Evolutionary conservation across 805 yeast genomes (phyloP).

Genomic region (Scheffersomyces stipitis): DNA sequence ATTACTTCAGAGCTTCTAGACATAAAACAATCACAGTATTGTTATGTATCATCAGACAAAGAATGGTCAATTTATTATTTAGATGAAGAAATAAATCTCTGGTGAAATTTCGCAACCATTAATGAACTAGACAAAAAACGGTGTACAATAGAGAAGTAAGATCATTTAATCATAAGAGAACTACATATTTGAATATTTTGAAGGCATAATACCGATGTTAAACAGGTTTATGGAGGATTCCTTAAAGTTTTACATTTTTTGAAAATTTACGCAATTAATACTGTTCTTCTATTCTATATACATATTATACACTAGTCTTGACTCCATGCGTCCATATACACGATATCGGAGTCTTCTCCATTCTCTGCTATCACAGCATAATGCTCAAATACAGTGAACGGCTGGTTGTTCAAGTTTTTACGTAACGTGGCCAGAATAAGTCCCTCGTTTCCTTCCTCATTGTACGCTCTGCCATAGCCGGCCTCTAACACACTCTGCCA

Average conservation of each 20-base stretch:
- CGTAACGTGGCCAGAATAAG: slow-evolving; percentile 7
- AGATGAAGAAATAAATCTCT: too few species aligned
- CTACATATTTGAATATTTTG: too few species aligned
- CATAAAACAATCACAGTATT: too few species aligned
- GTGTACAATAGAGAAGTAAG: too few species aligned
- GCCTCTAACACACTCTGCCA: slow-evolving; percentile 79
- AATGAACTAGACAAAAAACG: too few species aligned
- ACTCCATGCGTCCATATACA: slow-evolving; percentile 51
- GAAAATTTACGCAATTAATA: not conserved
- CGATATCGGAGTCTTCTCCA: slow-evolving; percentile 36
- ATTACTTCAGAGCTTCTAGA: too few species aligned
- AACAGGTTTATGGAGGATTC: not conserved
- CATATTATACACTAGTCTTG: slow-evolving; percentile 12
- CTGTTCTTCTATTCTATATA: not conserved
- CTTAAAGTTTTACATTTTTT: not conserved
- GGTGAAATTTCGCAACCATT: too few species aligned
- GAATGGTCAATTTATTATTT: too few species aligned
- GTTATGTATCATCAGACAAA: too few species aligned
- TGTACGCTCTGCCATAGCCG: slow-evolving; percentile 47
- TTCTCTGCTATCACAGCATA: slow-evolving; percentile 39
- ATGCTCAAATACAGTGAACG: slow-evolving; percentile 43
- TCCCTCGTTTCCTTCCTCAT: slow-evolving; percentile 14
- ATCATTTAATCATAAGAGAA: too few species aligned
- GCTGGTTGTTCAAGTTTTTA: slow-evolving; percentile 11
- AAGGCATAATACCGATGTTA: too few species aligned